Base-by-base conservation (phyloP, 2,329 filamentous ascomycete genomes). In the Diaporthe batatas region DNA sequence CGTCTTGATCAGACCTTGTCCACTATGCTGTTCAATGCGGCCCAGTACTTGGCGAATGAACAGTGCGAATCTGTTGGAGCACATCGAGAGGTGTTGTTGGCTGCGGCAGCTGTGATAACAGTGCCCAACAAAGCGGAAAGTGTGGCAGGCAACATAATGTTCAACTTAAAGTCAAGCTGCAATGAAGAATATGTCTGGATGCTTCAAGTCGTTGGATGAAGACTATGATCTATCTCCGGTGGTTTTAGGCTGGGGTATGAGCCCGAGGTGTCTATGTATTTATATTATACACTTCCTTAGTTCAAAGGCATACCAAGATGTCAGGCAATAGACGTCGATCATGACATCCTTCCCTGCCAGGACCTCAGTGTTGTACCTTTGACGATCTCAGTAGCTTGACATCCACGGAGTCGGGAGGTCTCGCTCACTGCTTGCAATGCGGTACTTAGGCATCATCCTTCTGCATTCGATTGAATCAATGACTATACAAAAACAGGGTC, bases 1-100 rank as follows among this genome's bases (percentile, higher is more conserved):
- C 11, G 84, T 87, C 1, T 81, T 80, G 12, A 89, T 79, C 25
- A 89, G 79, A 16, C 79, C 0, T 87, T 86, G 12, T 78, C 78
- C 5, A 89, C 77, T 1, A 85, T 84, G n/a, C 76, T 57, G 72
- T 89, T 89, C 65, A 89, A 82, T 0, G 74, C 68, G 1, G 55
- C 39, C 68, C 68, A 70, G 10, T 70, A 39, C 8, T 59, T 29
- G 1, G 39, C 18, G 10, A 42, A 59, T 16, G 68, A 54, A 54
- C 68, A 70, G 25, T 39, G 59, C 1, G 54, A 6, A 21, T 70
- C 68, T 1, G 25, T 16, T 10, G 68, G 68, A 36, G 21, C 44
- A 21, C 54, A 59, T 14, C 54, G 53, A 49, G 54, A 70, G 6
- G 58, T 62, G 10, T 21, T 42, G n/a, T 62, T 62, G 7, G 25